Conservation (phyloP, 306 rosid genomes). For the Quercus alba region DNA sequence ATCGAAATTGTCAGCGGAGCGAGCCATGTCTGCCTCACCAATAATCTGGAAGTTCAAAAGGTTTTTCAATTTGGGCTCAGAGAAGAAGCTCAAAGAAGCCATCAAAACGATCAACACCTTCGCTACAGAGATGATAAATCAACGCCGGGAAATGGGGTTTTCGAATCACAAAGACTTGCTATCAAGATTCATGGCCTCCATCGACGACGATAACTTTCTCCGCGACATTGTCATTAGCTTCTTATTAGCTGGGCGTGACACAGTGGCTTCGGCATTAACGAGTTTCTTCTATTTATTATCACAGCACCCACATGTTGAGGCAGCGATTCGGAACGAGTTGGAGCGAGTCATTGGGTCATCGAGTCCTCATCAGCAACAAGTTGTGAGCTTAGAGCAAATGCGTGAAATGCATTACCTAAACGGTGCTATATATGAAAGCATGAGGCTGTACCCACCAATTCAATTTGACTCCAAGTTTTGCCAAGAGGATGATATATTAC, state of each 20-base stretch:
- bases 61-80: constrained; percentile 51
- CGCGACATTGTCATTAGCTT: constrained; percentile 84
- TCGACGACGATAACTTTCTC: constrained; percentile 51
- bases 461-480: constrained; percentile 87
- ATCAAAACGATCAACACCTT: constrained; percentile 37
- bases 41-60: constrained; percentile 62
- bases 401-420: constrained; percentile 65
- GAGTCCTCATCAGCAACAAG: background rate
- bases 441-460: constrained; percentile 83
- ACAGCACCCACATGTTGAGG: constrained; percentile 37
- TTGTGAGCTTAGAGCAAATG: constrained; percentile 35
- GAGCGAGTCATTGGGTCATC: constrained; percentile 39
- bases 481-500: constrained; percentile 64
- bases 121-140: constrained; percentile 40
- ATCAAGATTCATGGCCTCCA: constrained; percentile 66
- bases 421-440: constrained; percentile 65
- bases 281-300: constrained; percentile 60
- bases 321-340: constrained; percentile 45
- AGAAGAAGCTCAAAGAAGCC: constrained; percentile 50
- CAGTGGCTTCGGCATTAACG: constrained; percentile 63
- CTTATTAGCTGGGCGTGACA: constrained; percentile 84
- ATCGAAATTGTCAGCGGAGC: constrained; percentile 58
- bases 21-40: constrained; percentile 62
- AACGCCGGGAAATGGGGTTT: constrained; percentile 33
- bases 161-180: constrained; percentile 47